Conservation (phyloP, 2,329 filamentous ascomycete genomes). For the Tolypocladium sp. region DNA sequence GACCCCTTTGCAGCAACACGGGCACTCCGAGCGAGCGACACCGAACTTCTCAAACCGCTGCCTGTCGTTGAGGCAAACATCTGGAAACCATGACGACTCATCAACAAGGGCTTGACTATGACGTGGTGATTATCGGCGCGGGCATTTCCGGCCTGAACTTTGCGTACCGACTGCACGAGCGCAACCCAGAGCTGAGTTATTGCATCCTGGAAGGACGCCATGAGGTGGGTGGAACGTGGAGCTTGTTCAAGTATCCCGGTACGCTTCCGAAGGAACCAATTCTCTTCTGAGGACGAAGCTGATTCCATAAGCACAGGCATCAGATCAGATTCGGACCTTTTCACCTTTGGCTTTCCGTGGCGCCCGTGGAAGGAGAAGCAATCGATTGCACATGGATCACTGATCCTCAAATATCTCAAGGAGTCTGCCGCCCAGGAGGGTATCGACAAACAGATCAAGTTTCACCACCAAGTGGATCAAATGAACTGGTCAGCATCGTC, state of each 20-base stretch:
- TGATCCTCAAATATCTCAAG: conserved; percentile 41
- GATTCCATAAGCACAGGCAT: conserved; percentile 33
- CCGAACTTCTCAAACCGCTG: too few species aligned
- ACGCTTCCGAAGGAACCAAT: too few species aligned
- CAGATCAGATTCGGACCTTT: conserved; percentile 51
- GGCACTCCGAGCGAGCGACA: too few species aligned
- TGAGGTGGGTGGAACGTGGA: conserved; percentile 64
- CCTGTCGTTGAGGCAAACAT: too few species aligned
- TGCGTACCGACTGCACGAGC: conserved; percentile 52
- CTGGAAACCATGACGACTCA: too few species aligned
- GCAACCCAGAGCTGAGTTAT: conserved; percentile 45
- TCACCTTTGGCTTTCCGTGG: conserved; percentile 56
- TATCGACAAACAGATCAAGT: conserved; percentile 32
- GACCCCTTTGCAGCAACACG: too few species aligned
- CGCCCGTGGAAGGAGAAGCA: conserved; percentile 52
- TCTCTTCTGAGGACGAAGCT: too few species aligned
- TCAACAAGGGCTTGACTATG: conserved; percentile 13
- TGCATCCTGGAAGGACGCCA: conserved; percentile 56
- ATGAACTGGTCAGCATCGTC: conserved; percentile 42
- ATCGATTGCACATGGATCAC: conserved; percentile 37
- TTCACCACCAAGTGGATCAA: conserved; percentile 33
- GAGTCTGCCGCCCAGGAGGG: conserved; percentile 35
- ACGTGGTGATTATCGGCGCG: conserved; percentile 57
- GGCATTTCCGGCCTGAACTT: conserved; percentile 65
- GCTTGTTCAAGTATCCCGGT: conserved; percentile 58